Evolutionary conservation across 306 rosid genomes (phyloP), one percentile per base, ranked within the genome.

Genomic region (Begonia masoniana): DNA sequence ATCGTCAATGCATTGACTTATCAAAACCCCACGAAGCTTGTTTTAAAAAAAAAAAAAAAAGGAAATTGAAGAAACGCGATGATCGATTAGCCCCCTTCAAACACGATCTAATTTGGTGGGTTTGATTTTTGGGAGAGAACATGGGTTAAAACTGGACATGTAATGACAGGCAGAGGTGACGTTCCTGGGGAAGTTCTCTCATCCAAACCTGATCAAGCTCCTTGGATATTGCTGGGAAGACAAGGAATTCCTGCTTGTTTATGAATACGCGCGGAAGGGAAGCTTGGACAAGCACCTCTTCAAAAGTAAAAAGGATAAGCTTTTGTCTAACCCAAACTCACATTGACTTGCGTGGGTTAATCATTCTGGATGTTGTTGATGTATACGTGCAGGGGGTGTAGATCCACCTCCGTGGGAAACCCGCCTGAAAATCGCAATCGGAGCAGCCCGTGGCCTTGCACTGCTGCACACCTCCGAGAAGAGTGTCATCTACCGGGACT

Each of bases 281-380:
- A 92, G 99, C 66, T 66, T 86, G 66, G 99, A 92, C 51, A 81
- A 61, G 53, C 96, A 92, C 74, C 78, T 92, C n/a, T 92, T 92
- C 50, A 68, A 79, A 66, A 83, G 99, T 85, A 74, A 8, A 8
- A 6, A 31, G 39, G 8, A 5, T 31, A 31, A 31, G 39, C 39
- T 31, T 31, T 31, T 31, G 7, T 31, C 39, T 31, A 31, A 4
- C 8, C 39, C 39, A 31, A 31, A 31, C 39, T 31, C 8, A 31
- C 7, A 31, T 31, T 7, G 39, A 7, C 39, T 7, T 5, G 9
- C 39, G 39, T 7, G 8, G 39, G 39, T 7, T 31, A 31, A 31
- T 31, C 39, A 31, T 31, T 7, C 39, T 31, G 39, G 9, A 31
- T 31, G 39, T 5, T 7, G 39, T 31, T 7, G 39, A 31, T 31